These are phyloP conservation scores for Ceratorhiza oryzae-sativae DNA, from an alignment of 1,284 basidiomycete genomes.

Conservation along the genomic window DNA sequence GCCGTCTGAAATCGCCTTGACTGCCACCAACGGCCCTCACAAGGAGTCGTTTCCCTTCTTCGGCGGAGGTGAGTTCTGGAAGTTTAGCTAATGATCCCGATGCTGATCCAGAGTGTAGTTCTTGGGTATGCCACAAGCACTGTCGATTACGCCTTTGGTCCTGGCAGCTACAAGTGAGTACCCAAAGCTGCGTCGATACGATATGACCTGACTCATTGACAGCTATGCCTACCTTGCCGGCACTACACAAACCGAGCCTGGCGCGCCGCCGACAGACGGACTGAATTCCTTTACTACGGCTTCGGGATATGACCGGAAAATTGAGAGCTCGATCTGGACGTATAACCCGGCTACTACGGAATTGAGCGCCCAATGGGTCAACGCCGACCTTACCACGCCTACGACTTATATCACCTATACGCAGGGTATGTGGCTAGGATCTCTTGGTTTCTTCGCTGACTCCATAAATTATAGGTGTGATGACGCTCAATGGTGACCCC, in stretches of 20 bases:
- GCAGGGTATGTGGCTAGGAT: not conserved
- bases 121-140: not conserved
- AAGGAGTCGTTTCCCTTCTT: not conserved
- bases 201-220: not conserved
- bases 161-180: constrained; percentile 5
- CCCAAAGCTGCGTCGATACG: not conserved
- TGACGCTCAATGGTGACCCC: not conserved
- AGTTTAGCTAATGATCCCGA: no score
- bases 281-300: not conserved
- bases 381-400: not conserved
- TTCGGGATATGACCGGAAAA: not conserved
- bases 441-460: not conserved
- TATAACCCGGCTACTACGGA: constrained; percentile 9
- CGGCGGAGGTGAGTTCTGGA: not conserved
- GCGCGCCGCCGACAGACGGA: not conserved
- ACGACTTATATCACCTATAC: not conserved
- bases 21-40: not conserved
- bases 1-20: not conserved
- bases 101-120: not conserved
- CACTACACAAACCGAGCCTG: not conserved
- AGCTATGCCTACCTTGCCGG: constrained; percentile 14
- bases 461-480: not conserved
- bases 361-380: constrained; percentile 22
- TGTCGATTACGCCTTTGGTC: constrained; percentile 4
- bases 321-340: constrained; percentile 15